Percentiles rank a stretch among this genome's conserved stretches.
phyloP scores from a whole-genome alignment of 192 early-diverging fungal species.

The Powellomyces hirtus region DNA sequence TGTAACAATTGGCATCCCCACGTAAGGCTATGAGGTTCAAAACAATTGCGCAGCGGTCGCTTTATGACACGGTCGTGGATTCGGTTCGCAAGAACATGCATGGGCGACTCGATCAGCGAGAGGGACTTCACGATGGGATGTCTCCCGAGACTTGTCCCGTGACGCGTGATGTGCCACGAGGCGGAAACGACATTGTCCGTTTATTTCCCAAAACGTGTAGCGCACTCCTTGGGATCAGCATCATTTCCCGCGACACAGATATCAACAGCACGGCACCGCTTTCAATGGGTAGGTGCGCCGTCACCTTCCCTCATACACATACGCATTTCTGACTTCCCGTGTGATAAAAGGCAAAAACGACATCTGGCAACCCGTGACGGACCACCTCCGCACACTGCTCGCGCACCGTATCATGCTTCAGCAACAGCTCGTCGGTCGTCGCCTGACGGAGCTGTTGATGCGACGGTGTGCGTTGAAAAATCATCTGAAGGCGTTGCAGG shows the following conservation, averaged over 20 bases:
- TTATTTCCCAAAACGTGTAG: background rate
- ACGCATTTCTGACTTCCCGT: no score
- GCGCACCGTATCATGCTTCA: background rate
- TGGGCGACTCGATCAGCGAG: no score
- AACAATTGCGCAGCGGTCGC: background rate
- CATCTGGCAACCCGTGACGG: background rate
- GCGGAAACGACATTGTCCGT: background rate
- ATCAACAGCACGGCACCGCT: no score
- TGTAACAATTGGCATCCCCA: background rate
- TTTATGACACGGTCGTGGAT: background rate
- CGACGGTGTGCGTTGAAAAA: background rate
- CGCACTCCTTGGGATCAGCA: background rate
- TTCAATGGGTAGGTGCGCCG: no score
- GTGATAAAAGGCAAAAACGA: background rate
- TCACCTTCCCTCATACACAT: no score
- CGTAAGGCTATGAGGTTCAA: background rate
- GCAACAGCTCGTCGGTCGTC: background rate
- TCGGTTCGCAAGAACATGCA: no score
- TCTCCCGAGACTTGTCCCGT: no score
- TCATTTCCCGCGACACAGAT: no score
- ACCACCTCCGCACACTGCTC: background rate
- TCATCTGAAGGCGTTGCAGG: conserved; percentile 16
- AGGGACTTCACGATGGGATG: no score
- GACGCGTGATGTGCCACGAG: no score
- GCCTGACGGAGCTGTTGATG: conserved; percentile 7